Evolutionary conservation across 2,329 filamentous ascomycete species (phyloP).

Genomic region (Colletotrichum truncatum): DNA sequence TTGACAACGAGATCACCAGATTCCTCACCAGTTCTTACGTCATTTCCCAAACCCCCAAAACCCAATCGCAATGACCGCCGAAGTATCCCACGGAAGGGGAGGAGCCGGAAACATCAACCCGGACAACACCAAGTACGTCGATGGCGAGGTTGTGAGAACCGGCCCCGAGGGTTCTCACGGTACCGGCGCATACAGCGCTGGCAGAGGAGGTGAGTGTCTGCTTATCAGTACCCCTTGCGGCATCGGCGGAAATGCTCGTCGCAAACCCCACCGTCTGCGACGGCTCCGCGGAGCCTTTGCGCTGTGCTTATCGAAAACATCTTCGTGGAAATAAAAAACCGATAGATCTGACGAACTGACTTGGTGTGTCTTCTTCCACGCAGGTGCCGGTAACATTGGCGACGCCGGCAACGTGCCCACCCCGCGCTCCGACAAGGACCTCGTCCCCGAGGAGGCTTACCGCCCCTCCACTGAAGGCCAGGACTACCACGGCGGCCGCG

Average conservation of each 20-base stretch:
- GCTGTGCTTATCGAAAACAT: too few species aligned
- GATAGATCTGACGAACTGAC: background rate
- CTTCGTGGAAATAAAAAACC: too few species aligned
- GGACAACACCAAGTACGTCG: conserved; percentile 67
- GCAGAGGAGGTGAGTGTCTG: conserved; percentile 61
- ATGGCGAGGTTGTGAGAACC: conserved; percentile 68
- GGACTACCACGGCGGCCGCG: conserved; percentile 67
- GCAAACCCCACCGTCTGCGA: too few species aligned
- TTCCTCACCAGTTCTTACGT: background rate
- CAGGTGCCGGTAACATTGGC: conserved; percentile 68
- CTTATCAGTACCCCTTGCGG: background rate
- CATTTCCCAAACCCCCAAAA: background rate
- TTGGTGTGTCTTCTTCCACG: background rate
- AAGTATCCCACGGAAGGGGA: conserved; percentile 69
- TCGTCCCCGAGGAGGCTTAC: conserved; percentile 61
- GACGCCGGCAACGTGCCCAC: conserved; percentile 51
- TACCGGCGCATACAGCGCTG: conserved; percentile 67
- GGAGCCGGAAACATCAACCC: conserved; percentile 69
- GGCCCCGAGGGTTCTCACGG: conserved; percentile 64
- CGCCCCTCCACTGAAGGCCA: conserved; percentile 56
- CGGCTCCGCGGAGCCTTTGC: background rate
- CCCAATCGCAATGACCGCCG: conserved; percentile 46
- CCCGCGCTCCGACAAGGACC: conserved; percentile 58
- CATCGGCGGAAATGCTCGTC: background rate
- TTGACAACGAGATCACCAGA: background rate